These are phyloP conservation scores for Lactifluus echinatus DNA, from an alignment of 768 basidiomycete genomes.

Conservation along the genomic window DNA sequence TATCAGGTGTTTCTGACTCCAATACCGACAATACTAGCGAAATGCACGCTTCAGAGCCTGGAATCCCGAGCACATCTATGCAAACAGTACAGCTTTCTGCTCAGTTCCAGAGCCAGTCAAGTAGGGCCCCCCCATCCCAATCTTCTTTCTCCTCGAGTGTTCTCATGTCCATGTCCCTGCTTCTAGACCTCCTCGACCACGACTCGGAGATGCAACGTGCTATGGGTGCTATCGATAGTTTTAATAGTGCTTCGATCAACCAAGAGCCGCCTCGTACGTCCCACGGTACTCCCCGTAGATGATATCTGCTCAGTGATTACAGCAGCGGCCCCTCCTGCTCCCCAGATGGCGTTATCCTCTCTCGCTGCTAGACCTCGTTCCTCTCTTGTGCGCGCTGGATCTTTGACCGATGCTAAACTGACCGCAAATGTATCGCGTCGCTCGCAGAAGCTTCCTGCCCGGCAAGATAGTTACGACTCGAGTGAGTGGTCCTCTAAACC, in stretches of 20 bases:
- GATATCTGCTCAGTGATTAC: not conserved
- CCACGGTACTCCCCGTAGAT: not conserved
- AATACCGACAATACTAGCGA: constrained; percentile 12
- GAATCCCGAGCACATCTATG: constrained; percentile 8
- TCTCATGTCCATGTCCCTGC: not conserved
- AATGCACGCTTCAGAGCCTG: not conserved
- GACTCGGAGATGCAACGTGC: constrained; percentile 21
- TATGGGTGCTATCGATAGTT: constrained; percentile 19
- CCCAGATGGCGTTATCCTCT: constrained; percentile 2
- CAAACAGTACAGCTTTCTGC: constrained; percentile 19
- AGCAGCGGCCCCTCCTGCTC: constrained; percentile 1
- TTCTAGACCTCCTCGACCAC: constrained; percentile 20
- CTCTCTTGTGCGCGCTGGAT: constrained; percentile 16
- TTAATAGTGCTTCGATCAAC: constrained; percentile 9
- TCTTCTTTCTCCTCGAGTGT: not conserved
- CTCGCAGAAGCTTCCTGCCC: not conserved
- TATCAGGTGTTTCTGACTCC: constrained; percentile 11
- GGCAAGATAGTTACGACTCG: constrained; percentile 12
- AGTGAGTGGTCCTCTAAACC: not conserved
- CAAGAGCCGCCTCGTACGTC: constrained; percentile 14
- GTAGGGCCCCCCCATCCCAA: not conserved
- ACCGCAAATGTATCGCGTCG: constrained; percentile 9
- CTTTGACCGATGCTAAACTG: constrained; percentile 15
- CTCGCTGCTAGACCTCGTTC: constrained; percentile 9
- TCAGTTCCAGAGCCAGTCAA: constrained; percentile 17